Conservation (phyloP, 768 basidiomycete species). For the Podaxis sp. region DNA sequence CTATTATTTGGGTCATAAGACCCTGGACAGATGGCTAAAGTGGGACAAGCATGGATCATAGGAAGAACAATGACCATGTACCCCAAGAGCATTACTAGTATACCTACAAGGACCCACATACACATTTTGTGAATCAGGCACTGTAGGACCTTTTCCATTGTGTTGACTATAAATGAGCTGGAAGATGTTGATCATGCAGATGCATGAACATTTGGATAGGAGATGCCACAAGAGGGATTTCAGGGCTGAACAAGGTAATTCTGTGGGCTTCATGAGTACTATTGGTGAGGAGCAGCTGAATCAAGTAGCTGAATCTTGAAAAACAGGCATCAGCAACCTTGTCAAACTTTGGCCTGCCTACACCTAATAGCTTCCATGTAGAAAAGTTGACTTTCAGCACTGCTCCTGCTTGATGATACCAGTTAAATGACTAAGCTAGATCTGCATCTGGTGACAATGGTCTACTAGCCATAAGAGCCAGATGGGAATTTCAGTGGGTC, state of each 20-base stretch:
- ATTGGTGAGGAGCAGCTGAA: neutral
- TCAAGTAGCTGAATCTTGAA: neutral
- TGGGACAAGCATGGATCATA: conserved; percentile 11
- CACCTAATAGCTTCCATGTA: neutral
- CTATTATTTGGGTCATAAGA: conserved; percentile 12
- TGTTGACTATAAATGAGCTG: too few species aligned
- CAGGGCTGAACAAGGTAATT: neutral
- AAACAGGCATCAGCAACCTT: neutral
- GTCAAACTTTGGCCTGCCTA: neutral
- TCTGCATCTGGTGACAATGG: neutral
- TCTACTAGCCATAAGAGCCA: neutral
- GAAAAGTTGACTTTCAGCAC: neutral
- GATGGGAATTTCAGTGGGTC: neutral
- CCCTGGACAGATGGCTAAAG: conserved; percentile 3
- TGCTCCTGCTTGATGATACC: neutral
- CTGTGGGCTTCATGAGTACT: neutral
- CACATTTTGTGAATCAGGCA: neutral
- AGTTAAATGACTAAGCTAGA: neutral
- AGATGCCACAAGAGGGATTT: neutral
- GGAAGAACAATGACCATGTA: conserved; percentile 9
- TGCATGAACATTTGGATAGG: too few species aligned
- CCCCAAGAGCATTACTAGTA: conserved; percentile 13
- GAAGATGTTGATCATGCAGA: too few species aligned
- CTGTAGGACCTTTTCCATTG: too few species aligned
- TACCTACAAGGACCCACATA: conserved; percentile 9